These are phyloP conservation scores for Jimgerdemannia flammicorona DNA, from an alignment of 192 early-diverging fungal genomes.

Conservation along the genomic window DNA sequence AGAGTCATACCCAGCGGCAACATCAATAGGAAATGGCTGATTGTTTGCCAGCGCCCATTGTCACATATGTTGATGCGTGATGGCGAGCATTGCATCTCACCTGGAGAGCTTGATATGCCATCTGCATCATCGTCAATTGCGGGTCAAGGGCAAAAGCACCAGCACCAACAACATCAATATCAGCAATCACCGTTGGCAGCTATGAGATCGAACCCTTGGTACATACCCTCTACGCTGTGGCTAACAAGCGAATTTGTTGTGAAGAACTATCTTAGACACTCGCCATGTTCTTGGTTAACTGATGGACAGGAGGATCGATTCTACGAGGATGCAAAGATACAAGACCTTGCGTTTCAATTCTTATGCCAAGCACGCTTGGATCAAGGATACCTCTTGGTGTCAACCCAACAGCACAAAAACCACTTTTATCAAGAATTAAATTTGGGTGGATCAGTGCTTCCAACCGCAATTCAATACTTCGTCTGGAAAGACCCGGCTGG, in stretches of 20 bases:
- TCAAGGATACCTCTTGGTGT: constrained; percentile 39
- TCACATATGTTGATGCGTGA: constrained; percentile 44
- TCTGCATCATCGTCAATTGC: not conserved
- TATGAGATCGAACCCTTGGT: constrained; percentile 15
- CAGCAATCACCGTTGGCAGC: not conserved
- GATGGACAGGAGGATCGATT: not conserved
- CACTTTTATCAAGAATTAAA: constrained; percentile 47
- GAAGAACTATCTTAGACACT: constrained; percentile 45
- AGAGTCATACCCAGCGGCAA: not conserved
- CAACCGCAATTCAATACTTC: constrained; percentile 40
- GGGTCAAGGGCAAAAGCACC: not conserved
- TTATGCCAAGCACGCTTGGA: constrained; percentile 41
- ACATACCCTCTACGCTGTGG: constrained; percentile 18
- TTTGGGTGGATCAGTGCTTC: constrained; percentile 5
- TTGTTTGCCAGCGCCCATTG: constrained; percentile 35
- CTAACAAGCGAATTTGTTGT: constrained; percentile 37
- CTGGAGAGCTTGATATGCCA: not conserved
- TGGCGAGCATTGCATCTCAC: constrained; percentile 16
- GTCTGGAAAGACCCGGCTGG: constrained; percentile 41
- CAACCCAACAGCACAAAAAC: constrained; percentile 24
- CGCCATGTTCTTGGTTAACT: constrained; percentile 41
- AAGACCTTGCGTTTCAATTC: constrained; percentile 47
- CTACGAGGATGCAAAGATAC: constrained; percentile 13
- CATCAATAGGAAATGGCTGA: constrained; percentile 4
- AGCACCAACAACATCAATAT: not conserved